These are phyloP conservation scores for Xylaria sp. DNA, from an alignment of 2,329 filamentous ascomycete genomes.

Conservation along the genomic window DNA sequence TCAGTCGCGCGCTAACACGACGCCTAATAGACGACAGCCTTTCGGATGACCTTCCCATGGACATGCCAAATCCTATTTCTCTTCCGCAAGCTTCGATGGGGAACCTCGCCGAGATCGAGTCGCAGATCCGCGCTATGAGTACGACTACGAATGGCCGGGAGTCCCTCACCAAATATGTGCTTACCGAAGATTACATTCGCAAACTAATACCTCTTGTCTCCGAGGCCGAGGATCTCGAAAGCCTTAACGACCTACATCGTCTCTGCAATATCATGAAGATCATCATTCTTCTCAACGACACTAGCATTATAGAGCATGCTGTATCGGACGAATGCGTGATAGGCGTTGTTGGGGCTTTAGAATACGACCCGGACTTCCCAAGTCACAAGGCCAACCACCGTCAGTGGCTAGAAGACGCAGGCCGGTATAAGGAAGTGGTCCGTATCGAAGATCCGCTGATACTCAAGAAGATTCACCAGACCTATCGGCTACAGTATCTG, in stretches of 20 bases:
- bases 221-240: slow-evolving; percentile 89
- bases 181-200: slow-evolving; percentile 82
- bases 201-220: slow-evolving; percentile 86
- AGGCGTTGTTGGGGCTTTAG: slow-evolving; percentile 91
- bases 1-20: slow-evolving; percentile 31
- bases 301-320: slow-evolving; percentile 88
- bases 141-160: slow-evolving; percentile 77
- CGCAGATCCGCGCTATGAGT: slow-evolving; percentile 78
- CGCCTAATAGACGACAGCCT: slow-evolving; percentile 72
- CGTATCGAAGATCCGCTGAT: slow-evolving; percentile 82
- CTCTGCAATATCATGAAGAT: slow-evolving; percentile 99
- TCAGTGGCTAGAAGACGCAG: slow-evolving; percentile 85
- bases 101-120: slow-evolving; percentile 82
- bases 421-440: slow-evolving; percentile 94
- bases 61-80: slow-evolving; percentile 69
- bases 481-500: slow-evolving; percentile 92
- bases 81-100: slow-evolving; percentile 81
- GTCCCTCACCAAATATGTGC: slow-evolving; percentile 82
- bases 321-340: slow-evolving; percentile 88
- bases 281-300: slow-evolving; percentile 92
- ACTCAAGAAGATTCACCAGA: slow-evolving; percentile 90
- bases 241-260: slow-evolving; percentile 80
- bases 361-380: slow-evolving; percentile 98
- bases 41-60: slow-evolving; percentile 82
- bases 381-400: slow-evolving; percentile 97